phyloP scores from a whole-genome alignment of 495 filamentous ascomycete species.

The Annulohypoxylon bovei region DNA sequence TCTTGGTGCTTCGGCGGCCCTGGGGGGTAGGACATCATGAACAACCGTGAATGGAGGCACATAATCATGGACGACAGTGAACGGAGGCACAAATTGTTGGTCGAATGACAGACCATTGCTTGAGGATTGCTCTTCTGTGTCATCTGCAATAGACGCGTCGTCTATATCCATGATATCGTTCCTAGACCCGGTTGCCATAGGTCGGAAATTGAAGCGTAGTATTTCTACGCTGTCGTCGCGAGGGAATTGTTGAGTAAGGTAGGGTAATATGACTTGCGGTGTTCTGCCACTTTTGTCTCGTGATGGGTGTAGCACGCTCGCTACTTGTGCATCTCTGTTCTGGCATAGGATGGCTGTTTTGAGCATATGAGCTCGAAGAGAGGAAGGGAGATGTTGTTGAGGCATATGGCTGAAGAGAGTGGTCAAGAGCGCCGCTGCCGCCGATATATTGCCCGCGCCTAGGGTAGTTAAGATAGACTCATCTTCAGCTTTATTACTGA shows the following conservation, averaged over 20 bases:
- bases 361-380: slow-evolving; percentile 76
- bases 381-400: slow-evolving; percentile 66
- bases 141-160: slow-evolving; percentile 39
- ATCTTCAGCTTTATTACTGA: slow-evolving; percentile 42
- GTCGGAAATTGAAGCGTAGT: slow-evolving; percentile 67
- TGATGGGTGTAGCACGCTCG: slow-evolving; percentile 81
- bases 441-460: slow-evolving; percentile 42
- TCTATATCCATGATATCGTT: slow-evolving; percentile 38
- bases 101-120: slow-evolving; percentile 35
- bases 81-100: slow-evolving; percentile 8
- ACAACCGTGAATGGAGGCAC: slow-evolving; percentile 1
- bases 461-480: slow-evolving; percentile 51
- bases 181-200: slow-evolving; percentile 52
- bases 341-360: slow-evolving; percentile 76
- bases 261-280: slow-evolving; percentile 77
- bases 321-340: slow-evolving; percentile 74
- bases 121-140: slow-evolving; percentile 21
- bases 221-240: slow-evolving; percentile 73
- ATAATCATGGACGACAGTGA: background rate
- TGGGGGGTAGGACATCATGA: background rate
- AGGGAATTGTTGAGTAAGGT: slow-evolving; percentile 70
- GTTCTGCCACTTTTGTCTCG: slow-evolving; percentile 65
- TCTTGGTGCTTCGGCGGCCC: slow-evolving; percentile 1
- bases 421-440: slow-evolving; percentile 70
- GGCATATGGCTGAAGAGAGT: slow-evolving; percentile 68